phyloP scores from a whole-genome alignment of 2,329 filamentous ascomycete species.

The Didymosphaeria variabile region DNA sequence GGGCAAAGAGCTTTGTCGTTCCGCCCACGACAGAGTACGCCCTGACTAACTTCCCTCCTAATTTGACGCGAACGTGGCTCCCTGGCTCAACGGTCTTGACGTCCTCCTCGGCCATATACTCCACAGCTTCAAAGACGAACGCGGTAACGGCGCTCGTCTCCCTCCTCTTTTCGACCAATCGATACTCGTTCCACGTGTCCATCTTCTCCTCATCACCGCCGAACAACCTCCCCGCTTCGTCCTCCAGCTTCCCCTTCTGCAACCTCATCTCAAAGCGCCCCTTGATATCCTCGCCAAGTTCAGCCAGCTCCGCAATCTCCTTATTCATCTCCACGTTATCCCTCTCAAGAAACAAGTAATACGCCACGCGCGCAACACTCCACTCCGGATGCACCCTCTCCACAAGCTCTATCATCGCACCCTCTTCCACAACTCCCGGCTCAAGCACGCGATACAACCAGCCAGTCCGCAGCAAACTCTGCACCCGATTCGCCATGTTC shows the following conservation, averaged over 20 bases:
- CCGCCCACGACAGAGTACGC: conserved; percentile 69
- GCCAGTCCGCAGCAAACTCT: conserved; percentile 66
- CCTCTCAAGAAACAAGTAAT: conserved; percentile 67
- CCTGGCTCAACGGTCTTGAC: conserved; percentile 54
- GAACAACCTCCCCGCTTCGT: conserved; percentile 38
- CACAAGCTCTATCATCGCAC: conserved; percentile 66
- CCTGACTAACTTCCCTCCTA: conserved; percentile 65
- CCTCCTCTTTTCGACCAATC: conserved; percentile 59
- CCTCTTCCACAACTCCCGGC: conserved; percentile 63
- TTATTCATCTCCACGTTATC: conserved; percentile 60
- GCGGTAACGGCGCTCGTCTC: conserved; percentile 63
- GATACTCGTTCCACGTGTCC: conserved; percentile 50
- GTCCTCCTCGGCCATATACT: conserved; percentile 42
- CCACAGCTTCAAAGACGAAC: conserved; percentile 61
- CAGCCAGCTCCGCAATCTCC: conserved; percentile 51
- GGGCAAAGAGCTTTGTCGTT: conserved; percentile 60
- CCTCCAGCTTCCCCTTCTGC: conserved; percentile 54
- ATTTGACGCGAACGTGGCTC: conserved; percentile 65
- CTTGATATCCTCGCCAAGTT: conserved; percentile 60
- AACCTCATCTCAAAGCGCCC: conserved; percentile 64
- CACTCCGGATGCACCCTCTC: conserved; percentile 66
- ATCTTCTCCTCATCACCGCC: conserved; percentile 38
- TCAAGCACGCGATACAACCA: conserved; percentile 72
- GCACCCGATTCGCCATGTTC: conserved; percentile 68
- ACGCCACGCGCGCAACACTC: conserved; percentile 70